Evolutionary conservation across 768 basidiomycete species (phyloP).

Genomic region (Mycena galericulata): DNA sequence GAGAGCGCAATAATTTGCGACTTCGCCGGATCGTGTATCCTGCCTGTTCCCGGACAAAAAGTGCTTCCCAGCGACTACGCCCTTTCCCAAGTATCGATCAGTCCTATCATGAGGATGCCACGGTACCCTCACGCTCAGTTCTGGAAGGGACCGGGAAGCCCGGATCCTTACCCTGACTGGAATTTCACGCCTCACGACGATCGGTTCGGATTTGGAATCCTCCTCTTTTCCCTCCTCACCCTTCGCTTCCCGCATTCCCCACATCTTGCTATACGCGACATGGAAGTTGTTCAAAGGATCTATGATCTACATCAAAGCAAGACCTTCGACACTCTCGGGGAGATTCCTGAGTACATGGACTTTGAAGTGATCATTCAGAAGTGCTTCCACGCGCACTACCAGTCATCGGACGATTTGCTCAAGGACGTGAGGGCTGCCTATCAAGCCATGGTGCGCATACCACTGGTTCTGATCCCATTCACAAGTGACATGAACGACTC

Average conservation of each 20-base stretch:
- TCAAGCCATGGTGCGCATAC: too few species aligned
- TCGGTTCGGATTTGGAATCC: constrained; percentile 10
- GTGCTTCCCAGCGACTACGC: neutral
- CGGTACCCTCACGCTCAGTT: neutral
- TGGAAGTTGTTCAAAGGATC: neutral
- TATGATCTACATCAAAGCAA: neutral
- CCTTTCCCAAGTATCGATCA: neutral
- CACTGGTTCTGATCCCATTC: too few species aligned
- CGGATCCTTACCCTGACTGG: neutral
- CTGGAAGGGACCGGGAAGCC: constrained; percentile 5
- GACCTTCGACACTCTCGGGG: neutral
- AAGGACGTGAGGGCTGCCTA: too few species aligned
- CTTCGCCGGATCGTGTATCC: neutral
- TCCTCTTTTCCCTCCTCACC: constrained; percentile 10
- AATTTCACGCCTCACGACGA: neutral
- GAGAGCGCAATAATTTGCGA: neutral
- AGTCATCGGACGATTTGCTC: too few species aligned
- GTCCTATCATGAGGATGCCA: neutral
- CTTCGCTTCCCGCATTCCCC: constrained; percentile 10
- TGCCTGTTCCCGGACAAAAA: constrained; percentile 1
- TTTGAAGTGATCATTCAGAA: constrained; percentile 4
- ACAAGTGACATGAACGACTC: too few species aligned
- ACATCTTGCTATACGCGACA: neutral
- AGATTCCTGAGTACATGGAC: neutral
- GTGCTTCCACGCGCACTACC: too few species aligned